Conservation (phyloP, 768 basidiomycete species). For the Boletus pseudo-olivaceus region DNA sequence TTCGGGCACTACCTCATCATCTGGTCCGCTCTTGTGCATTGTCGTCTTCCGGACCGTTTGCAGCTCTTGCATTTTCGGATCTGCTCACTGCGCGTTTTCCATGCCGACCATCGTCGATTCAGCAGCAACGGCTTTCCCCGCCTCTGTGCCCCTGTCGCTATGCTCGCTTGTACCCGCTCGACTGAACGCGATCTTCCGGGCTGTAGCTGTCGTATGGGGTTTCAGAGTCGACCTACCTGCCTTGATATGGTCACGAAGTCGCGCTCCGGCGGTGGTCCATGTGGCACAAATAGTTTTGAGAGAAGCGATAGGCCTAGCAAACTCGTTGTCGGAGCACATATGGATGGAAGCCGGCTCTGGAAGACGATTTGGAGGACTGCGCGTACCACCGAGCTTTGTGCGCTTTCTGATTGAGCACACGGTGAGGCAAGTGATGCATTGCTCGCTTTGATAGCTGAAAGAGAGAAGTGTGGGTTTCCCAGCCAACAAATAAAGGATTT, state of each 20-base stretch:
- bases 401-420: background rate
- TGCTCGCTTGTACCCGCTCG: background rate
- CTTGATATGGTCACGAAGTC: background rate
- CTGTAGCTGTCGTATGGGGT: background rate
- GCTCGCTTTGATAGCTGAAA: conserved; percentile 4
- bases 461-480: conserved; percentile 15
- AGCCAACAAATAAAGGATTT: conserved; percentile 31
- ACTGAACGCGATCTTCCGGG: background rate
- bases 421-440: background rate
- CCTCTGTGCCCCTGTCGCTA: background rate
- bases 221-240: background rate
- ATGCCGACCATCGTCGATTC: background rate
- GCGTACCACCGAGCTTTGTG: background rate
- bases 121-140: conserved; percentile 4
- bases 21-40: conserved; percentile 3
- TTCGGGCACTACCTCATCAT: background rate
- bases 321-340: background rate
- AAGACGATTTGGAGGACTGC: background rate
- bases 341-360: background rate
- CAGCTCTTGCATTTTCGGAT: background rate
- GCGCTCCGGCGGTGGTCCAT: background rate
- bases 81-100: background rate
- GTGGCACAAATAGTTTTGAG: background rate
- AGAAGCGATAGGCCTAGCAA: background rate
- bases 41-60: background rate